A percentile compares a stretch with the other conserved stretches of the same genome.
Conservation (phyloP, 202 grass and related monocot genomes). For the Setaria italica region DNA sequence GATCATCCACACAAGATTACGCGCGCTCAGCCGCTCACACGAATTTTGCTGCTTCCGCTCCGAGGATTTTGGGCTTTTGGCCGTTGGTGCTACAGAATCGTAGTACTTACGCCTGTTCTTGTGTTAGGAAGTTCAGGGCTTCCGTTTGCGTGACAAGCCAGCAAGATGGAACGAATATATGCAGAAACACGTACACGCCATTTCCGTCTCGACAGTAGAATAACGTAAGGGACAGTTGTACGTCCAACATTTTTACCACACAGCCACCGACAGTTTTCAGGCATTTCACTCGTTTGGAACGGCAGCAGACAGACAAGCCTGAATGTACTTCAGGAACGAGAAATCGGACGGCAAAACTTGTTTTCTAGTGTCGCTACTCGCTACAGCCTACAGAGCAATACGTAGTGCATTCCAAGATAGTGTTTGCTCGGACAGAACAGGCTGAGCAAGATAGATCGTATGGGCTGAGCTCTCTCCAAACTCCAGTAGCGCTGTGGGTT, state of each 20-base stretch:
- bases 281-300: background rate
- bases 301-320: background rate
- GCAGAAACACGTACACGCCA: background rate
- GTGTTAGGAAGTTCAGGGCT: no score
- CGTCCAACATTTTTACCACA: background rate
- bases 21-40: no score
- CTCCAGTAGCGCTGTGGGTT: background rate
- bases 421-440: background rate
- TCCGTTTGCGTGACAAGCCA: no score
- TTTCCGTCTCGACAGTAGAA: background rate
- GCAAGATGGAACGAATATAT: background rate
- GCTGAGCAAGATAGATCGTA: background rate
- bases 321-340: background rate
- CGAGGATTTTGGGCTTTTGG: no score
- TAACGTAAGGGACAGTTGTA: background rate
- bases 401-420: background rate
- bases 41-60: no score
- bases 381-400: background rate
- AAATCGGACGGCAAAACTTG: background rate
- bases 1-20: no score
- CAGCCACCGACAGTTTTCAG: background rate
- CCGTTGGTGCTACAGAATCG: no score
- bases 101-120: no score
- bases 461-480: background rate
- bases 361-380: background rate